Evolutionary conservation across 371 early-diverging fungal genomes (phyloP).

Genomic region (Mucor irregularis): DNA sequence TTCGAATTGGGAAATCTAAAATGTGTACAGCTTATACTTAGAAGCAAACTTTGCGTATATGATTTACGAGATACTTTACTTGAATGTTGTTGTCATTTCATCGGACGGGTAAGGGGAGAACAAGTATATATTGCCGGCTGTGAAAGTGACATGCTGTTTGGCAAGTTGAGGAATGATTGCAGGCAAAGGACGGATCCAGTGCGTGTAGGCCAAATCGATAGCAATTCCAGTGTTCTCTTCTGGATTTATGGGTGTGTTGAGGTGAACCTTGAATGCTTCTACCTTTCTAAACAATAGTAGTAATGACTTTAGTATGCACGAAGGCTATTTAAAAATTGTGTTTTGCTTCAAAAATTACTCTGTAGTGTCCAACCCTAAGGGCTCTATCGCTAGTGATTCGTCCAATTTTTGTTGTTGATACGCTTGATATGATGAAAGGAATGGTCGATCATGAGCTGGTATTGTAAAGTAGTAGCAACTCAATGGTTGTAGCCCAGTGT

Average conservation of each 20-base stretch:
- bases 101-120: conserved; percentile 65
- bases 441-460: background rate
- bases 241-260: conserved; percentile 56
- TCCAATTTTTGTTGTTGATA: conserved; percentile 49
- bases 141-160: conserved; percentile 64
- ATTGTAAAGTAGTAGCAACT: background rate
- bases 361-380: conserved; percentile 29
- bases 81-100: conserved; percentile 78
- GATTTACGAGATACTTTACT: too few relatives aligned
- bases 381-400: conserved; percentile 31
- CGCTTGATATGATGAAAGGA: conserved; percentile 43
- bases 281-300: background rate
- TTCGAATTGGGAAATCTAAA: conserved; percentile 34
- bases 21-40: background rate
- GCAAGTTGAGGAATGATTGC: conserved; percentile 67
- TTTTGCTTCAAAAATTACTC: background rate
- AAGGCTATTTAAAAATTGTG: too few relatives aligned
- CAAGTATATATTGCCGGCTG: conserved; percentile 55
- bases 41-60: background rate
- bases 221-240: conserved; percentile 69
- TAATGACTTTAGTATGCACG: too few relatives aligned
- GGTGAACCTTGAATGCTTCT: conserved; percentile 60
- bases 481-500: conserved; percentile 32
- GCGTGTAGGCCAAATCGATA: conserved; percentile 57
- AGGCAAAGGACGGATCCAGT: conserved; percentile 65